These are phyloP conservation scores for Boletus insuetus DNA, from an alignment of 768 basidiomycete species.

Conservation along the genomic window DNA sequence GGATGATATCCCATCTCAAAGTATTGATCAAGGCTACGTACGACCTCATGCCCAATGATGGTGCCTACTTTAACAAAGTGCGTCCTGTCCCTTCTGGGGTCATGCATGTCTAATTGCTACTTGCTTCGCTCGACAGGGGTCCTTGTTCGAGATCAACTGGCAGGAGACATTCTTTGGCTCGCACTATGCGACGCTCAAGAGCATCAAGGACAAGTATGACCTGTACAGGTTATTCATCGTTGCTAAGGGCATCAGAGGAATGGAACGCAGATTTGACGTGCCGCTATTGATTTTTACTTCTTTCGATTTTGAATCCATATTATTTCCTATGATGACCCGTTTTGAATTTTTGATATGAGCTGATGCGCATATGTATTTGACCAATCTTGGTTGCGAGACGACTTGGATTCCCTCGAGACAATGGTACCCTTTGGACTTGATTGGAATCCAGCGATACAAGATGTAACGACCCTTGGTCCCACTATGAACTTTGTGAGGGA, in stretches of 20 bases:
- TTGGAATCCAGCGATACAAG: too few species aligned
- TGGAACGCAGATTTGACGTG: conserved; percentile 15
- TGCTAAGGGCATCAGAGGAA: conserved; percentile 19
- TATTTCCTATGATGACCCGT: too few species aligned
- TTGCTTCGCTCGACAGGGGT: conserved; percentile 32
- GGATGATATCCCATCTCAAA: conserved; percentile 9
- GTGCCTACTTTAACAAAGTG: conserved; percentile 51
- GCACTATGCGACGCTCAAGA: conserved; percentile 39
- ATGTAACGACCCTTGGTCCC: too few species aligned
- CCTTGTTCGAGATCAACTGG: conserved; percentile 39
- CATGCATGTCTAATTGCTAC: too few species aligned
- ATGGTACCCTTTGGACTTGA: too few species aligned
- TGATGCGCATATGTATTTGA: too few species aligned
- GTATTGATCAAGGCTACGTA: conserved; percentile 26
- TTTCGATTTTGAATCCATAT: not conserved
- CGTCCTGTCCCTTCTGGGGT: not conserved
- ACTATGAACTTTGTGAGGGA: too few species aligned
- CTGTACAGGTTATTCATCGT: conserved; percentile 9
- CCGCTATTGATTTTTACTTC: conserved; percentile 8
- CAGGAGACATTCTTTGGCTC: conserved; percentile 45
- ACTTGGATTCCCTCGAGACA: too few species aligned
- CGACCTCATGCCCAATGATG: conserved; percentile 32
- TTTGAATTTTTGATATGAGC: too few species aligned
- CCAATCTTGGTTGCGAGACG: too few species aligned
- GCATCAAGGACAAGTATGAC: conserved; percentile 36